These are phyloP conservation scores for Plicaturopsis crispa DNA, from an alignment of 768 basidiomycete species.

Conservation along the genomic window DNA sequence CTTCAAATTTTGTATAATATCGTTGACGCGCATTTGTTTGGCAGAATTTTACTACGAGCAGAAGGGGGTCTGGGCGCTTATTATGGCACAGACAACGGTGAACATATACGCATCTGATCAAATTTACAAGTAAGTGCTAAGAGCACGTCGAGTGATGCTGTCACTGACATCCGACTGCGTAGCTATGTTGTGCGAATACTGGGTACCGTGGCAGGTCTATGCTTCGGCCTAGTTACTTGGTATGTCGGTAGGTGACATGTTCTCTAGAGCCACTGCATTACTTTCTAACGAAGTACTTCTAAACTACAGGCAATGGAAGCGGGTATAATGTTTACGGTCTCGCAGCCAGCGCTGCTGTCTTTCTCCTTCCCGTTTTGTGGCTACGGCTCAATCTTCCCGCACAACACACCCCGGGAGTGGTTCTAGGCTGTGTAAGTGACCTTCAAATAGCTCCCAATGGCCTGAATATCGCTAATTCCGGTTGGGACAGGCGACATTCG, in stretches of 20 bases:
- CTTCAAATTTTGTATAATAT: background rate
- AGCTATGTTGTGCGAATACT: slow-evolving; percentile 36
- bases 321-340: slow-evolving; percentile 47
- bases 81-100: slow-evolving; percentile 54
- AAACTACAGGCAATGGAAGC: slow-evolving; percentile 26
- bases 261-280: background rate
- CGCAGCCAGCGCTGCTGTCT: slow-evolving; percentile 38
- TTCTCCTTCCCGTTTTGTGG: slow-evolving; percentile 41
- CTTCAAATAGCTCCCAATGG: background rate
- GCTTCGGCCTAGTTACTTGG: slow-evolving; percentile 41
- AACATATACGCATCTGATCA: slow-evolving; percentile 54
- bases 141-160: background rate
- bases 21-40: slow-evolving; percentile 2
- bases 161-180: slow-evolving; percentile 1
- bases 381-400: slow-evolving; percentile 38
- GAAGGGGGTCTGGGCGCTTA: slow-evolving; percentile 46
- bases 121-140: slow-evolving; percentile 32
- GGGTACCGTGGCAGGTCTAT: slow-evolving; percentile 35
- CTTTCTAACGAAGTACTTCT: background rate
- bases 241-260: slow-evolving; percentile 28
- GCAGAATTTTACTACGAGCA: slow-evolving; percentile 34
- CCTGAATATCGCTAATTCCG: slow-evolving; percentile 1
- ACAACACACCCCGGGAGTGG: slow-evolving; percentile 25
- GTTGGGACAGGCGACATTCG: slow-evolving; percentile 27
- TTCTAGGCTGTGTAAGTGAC: slow-evolving; percentile 30